phyloP scores from a whole-genome alignment of 1,284 basidiomycete genomes.

The Boletus sp. region DNA sequence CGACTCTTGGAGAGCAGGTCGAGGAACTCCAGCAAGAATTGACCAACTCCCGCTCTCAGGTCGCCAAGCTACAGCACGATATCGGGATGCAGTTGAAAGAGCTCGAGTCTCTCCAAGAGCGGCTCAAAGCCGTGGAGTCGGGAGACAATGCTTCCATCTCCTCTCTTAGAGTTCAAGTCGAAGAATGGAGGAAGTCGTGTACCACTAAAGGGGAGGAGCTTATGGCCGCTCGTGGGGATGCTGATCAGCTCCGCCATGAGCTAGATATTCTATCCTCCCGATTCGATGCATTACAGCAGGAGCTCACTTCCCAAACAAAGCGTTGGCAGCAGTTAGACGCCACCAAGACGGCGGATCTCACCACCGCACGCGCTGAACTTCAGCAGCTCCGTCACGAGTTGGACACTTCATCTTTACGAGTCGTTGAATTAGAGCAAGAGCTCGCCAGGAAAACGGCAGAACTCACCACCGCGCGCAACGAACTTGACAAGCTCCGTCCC shows the following conservation, averaged over 20 bases:
- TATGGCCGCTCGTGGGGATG: neutral
- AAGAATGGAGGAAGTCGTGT: neutral
- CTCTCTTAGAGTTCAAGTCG: neutral
- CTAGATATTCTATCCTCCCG: neutral
- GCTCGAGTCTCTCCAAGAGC: neutral
- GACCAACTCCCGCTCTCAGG: neutral
- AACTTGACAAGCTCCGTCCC: slow-evolving; percentile 3
- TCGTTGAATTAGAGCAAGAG: neutral
- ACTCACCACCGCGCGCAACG: neutral
- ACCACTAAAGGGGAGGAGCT: slow-evolving; percentile 3
- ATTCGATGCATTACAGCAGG: neutral
- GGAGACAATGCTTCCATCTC: neutral
- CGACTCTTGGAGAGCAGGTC: neutral
- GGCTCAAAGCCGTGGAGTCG: neutral
- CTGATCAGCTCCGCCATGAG: slow-evolving; percentile 2
- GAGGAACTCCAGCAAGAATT: slow-evolving; percentile 3
- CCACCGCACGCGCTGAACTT: neutral
- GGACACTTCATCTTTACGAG: neutral
- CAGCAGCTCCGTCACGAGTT: slow-evolving; percentile 2
- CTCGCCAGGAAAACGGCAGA: neutral
- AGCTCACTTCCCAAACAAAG: neutral
- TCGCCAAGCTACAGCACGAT: neutral
- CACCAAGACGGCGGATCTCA: neutral
- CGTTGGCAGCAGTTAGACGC: neutral
- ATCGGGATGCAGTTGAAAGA: neutral